phyloP scores from a whole-genome alignment of 176 grass and related monocot species.

The Musa acuminata region DNA sequence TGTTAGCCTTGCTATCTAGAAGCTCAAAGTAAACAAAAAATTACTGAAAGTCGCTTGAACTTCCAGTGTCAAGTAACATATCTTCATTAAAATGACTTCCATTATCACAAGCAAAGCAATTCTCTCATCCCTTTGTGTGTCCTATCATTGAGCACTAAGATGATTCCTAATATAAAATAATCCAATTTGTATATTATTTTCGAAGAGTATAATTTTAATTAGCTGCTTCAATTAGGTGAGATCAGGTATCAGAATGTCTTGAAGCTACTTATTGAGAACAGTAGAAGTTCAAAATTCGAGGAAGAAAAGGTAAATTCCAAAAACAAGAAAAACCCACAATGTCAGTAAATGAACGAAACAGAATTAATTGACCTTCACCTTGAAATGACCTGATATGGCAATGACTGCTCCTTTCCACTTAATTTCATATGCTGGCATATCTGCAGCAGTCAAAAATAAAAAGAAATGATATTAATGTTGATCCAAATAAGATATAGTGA shows the following conservation, averaged over 20 bases:
- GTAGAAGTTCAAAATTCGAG: too few species aligned
- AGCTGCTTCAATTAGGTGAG: not conserved
- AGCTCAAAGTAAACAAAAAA: too few species aligned
- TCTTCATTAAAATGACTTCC: too few species aligned
- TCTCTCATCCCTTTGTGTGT: not conserved
- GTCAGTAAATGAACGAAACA: not conserved
- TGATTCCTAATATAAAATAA: not conserved
- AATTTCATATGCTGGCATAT: constrained; percentile 99
- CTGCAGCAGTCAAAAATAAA: constrained; percentile 28
- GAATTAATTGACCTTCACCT: constrained; percentile 28
- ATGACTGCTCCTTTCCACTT: constrained; percentile 92
- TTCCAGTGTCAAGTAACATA: too few species aligned
- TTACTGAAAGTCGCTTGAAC: too few species aligned
- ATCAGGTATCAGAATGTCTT: not conserved
- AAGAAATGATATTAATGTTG: constrained; percentile 19
- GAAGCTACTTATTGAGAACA: not conserved
- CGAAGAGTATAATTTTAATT: not conserved
- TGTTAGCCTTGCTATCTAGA: too few species aligned
- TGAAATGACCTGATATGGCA: constrained; percentile 98
- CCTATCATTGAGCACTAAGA: not conserved
- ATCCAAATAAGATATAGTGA: constrained; percentile 6
- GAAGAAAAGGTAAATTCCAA: too few species aligned
- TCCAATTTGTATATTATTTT: not conserved
- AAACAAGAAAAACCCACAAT: too few species aligned
- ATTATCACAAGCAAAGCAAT: too few species aligned